These are phyloP conservation scores for Ustilago crameri DNA, from an alignment of 1,284 basidiomycete genomes.

Conservation along the genomic window DNA sequence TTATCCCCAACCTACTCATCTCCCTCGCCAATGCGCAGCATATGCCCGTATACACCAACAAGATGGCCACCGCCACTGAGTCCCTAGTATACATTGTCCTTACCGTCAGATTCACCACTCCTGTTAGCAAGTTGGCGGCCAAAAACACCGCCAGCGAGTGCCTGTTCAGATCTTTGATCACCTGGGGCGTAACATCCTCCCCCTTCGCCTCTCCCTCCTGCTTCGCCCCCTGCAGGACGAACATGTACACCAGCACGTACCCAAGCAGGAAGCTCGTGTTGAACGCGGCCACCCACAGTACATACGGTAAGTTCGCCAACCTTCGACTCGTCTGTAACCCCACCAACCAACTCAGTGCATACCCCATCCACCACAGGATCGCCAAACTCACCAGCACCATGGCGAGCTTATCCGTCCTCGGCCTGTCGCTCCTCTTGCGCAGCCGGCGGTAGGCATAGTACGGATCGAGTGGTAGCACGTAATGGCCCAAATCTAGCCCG, in stretches of 20 bases:
- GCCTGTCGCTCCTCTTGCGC: conserved; percentile 1
- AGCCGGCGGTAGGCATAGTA: conserved; percentile 56
- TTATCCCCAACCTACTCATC: conserved; percentile 16
- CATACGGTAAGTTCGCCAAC: conserved; percentile 80
- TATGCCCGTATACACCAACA: conserved; percentile 76
- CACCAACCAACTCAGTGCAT: conserved; percentile 67
- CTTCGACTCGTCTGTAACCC: conserved; percentile 43
- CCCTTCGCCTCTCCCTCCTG: neutral
- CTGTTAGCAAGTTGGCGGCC: conserved; percentile 87
- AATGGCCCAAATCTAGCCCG: conserved; percentile 82
- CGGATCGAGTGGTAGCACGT: conserved; percentile 82
- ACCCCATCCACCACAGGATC: conserved; percentile 79
- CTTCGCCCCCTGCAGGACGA: conserved; percentile 72
- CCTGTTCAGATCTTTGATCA: conserved; percentile 83
- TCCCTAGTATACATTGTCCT: conserved; percentile 82
- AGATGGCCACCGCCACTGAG: conserved; percentile 74
- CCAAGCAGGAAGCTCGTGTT: conserved; percentile 86
- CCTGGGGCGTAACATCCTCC: conserved; percentile 69
- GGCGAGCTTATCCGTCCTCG: conserved; percentile 44
- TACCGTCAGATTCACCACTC: conserved; percentile 82
- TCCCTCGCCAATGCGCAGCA: conserved; percentile 70
- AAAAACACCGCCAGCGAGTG: conserved; percentile 86
- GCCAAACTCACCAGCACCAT: conserved; percentile 75
- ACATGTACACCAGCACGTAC: conserved; percentile 81
- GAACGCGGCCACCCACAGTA: conserved; percentile 88